Conservation (phyloP, 202 grass and related monocot species). For the Panicum virgatum region DNA sequence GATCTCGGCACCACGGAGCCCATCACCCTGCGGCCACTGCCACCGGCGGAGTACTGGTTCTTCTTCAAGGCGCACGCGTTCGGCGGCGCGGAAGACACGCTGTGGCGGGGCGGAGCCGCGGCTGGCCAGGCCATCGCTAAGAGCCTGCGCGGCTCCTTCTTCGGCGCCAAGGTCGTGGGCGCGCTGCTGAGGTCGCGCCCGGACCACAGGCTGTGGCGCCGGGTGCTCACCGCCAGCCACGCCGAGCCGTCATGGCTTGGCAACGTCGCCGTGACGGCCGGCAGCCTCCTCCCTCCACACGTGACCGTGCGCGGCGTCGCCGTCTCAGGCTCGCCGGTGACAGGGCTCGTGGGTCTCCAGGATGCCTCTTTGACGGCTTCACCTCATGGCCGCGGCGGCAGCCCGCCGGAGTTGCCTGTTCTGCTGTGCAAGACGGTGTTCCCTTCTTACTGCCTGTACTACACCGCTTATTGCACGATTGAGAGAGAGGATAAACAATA, state of each 20-base stretch:
- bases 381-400: neutral
- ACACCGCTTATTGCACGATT: constrained; percentile 31
- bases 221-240: neutral
- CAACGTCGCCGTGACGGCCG: neutral
- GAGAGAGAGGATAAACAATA: neutral
- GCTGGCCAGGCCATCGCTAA: constrained; percentile 25
- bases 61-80: constrained; percentile 44
- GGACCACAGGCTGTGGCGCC: neutral
- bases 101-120: constrained; percentile 9
- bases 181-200: constrained; percentile 6
- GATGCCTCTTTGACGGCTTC: neutral
- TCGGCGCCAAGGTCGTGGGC: neutral
- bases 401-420: neutral
- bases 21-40: neutral
- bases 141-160: constrained; percentile 3
- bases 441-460: constrained; percentile 36
- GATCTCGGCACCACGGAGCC: constrained; percentile 12
- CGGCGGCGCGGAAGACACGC: neutral
- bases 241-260: neutral
- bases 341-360: constrained; percentile 20
- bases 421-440: constrained; percentile 37
- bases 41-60: constrained; percentile 30
- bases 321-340: constrained; percentile 18
- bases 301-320: constrained; percentile 16
- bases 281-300: constrained; percentile 22